These are phyloP conservation scores for Bipolaris victoriae DNA, from an alignment of 2,329 filamentous ascomycete genomes.

Conservation along the genomic window DNA sequence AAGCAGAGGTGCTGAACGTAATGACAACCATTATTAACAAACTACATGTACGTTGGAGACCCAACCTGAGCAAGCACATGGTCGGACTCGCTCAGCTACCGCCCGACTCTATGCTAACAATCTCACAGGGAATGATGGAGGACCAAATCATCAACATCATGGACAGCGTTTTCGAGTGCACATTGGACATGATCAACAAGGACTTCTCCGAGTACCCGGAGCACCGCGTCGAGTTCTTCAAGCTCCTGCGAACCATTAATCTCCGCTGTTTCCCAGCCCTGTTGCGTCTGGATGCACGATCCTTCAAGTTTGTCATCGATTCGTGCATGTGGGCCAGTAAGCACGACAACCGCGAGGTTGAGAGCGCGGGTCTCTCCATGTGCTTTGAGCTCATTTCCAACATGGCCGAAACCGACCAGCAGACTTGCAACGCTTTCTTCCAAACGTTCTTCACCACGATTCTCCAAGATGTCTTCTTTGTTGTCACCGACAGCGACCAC, in stretches of 20 bases:
- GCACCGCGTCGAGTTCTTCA: conserved; percentile 99
- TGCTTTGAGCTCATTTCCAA: conserved; percentile 97
- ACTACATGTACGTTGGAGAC: conserved; percentile 80
- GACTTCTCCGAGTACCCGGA: conserved; percentile 99
- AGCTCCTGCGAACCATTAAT: conserved; percentile 93
- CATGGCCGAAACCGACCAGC: conserved; percentile 86
- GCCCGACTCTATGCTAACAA: conserved; percentile 26
- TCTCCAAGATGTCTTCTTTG: conserved; percentile 97
- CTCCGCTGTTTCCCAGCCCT: conserved; percentile 95
- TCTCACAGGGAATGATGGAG: conserved; percentile 82
- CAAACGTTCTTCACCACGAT: conserved; percentile 96
- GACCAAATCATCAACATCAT: conserved; percentile 97
- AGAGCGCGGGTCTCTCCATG: conserved; percentile 96
- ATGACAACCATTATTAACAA: conserved; percentile 98
- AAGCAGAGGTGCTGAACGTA: conserved; percentile 94
- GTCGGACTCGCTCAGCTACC: conserved; percentile 38
- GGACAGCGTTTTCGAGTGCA: conserved; percentile 98
- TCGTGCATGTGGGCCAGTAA: conserved; percentile 99
- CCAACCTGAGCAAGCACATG: conserved; percentile 59
- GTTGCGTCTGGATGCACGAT: conserved; percentile 89
- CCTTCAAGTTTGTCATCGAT: conserved; percentile 99
- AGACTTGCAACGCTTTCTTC: conserved; percentile 94
- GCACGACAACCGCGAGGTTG: conserved; percentile 97
- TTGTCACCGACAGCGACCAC: conserved; percentile 95
- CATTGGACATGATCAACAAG: conserved; percentile 99